A percentile compares a stretch with the other conserved stretches of the same genome.
Evolutionary conservation across 2,329 filamentous ascomycete species (phyloP).

Genomic region (Elsinoe arachidis): DNA sequence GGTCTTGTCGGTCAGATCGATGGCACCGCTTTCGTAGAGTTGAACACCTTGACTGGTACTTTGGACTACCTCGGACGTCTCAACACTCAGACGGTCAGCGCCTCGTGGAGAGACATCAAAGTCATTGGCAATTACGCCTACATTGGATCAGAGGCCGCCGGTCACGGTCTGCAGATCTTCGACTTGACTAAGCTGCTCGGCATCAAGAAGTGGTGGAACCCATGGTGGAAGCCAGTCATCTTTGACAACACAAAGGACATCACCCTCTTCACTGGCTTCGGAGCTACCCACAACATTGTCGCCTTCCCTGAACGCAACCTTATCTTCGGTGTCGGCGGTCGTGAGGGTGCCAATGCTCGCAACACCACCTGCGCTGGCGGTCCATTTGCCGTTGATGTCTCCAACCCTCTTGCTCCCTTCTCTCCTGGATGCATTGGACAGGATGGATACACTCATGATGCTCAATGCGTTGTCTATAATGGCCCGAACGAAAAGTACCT

Average conservation of each 20-base stretch:
- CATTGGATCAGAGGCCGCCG: constrained; percentile 37
- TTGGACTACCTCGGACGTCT: constrained; percentile 46
- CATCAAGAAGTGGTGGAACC: constrained; percentile 28
- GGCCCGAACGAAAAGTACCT: constrained; percentile 40
- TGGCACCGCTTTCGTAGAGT: constrained; percentile 47
- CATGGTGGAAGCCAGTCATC: constrained; percentile 29
- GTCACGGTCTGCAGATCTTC: constrained; percentile 54
- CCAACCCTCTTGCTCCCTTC: constrained; percentile 41
- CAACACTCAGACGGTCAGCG: constrained; percentile 38
- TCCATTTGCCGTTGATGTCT: constrained; percentile 46
- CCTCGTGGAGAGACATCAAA: constrained; percentile 48
- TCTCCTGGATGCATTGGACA: constrained; percentile 42
- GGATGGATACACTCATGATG: constrained; percentile 50
- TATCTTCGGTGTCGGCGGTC: constrained; percentile 34
- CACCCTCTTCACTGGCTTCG: constrained; percentile 35
- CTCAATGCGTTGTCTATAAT: constrained; percentile 46
- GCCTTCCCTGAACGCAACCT: constrained; percentile 42
- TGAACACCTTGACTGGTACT: constrained; percentile 39
- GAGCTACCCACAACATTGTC: constrained; percentile 46
- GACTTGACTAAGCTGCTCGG: constrained; percentile 51
- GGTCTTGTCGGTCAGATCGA: constrained; percentile 47
- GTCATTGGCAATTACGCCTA: constrained; percentile 35
- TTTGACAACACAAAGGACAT: constrained; percentile 38
- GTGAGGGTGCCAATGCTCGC: constrained; percentile 29
- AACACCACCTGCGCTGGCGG: constrained; percentile 40